Evolutionary conservation across 331 rosid species (phyloP).

Genomic region (Spiraea crenata): DNA sequence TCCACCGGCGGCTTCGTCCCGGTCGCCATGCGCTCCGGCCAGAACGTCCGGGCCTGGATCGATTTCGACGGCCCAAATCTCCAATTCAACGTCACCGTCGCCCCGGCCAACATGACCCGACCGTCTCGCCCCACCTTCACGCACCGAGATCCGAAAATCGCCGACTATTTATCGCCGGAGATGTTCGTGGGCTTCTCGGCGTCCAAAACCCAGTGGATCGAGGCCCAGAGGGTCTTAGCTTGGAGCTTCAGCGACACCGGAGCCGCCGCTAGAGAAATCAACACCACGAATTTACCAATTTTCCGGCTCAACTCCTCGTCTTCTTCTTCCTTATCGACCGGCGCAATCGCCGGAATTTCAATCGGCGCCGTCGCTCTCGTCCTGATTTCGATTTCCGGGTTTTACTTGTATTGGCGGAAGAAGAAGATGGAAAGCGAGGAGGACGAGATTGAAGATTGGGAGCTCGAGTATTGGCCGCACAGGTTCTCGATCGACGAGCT

Average conservation of each 20-base stretch:
- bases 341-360: conserved; percentile 53
- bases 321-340: conserved; percentile 43
- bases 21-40: conserved; percentile 56
- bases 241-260: conserved; percentile 90
- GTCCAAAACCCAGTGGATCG: conserved; percentile 69
- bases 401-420: conserved; percentile 49
- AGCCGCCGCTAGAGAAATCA: conserved; percentile 45
- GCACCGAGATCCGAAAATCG: conserved; percentile 37
- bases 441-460: conserved; percentile 88
- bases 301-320: conserved; percentile 32
- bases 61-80: conserved; percentile 54
- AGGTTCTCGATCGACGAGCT: conserved; percentile 76
- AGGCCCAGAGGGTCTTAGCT: conserved; percentile 70
- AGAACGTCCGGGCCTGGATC: conserved; percentile 75
- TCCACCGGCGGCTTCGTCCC: conserved; percentile 53
- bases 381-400: conserved; percentile 21
- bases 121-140: conserved; percentile 58
- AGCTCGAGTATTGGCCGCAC: conserved; percentile 85
- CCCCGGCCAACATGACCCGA: conserved; percentile 54
- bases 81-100: conserved; percentile 63
- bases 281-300: conserved; percentile 56
- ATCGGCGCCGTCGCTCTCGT: conserved; percentile 42
- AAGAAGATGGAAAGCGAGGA: conserved; percentile 43
- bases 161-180: conserved; percentile 57
- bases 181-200: conserved; percentile 94